A percentile compares a stretch with the other conserved stretches of the same genome.
Conservation (phyloP, 805 yeast genomes). For the Myxozyma kluyveri region DNA sequence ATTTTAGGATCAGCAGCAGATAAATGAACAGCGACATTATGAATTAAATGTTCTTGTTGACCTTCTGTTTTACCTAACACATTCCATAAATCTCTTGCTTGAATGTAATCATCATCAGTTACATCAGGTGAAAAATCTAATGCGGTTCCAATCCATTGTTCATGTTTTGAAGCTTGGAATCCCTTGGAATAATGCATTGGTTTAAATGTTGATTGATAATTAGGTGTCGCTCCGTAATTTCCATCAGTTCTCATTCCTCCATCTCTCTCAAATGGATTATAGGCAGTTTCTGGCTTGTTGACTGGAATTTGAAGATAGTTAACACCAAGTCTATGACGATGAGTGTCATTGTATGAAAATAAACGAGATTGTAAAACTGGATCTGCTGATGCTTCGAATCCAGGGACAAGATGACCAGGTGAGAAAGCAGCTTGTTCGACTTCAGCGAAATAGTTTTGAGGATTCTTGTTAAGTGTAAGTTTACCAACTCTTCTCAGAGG, state of each 20-base stretch:
- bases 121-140: conserved; percentile 56
- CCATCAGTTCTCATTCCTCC: conserved; percentile 53
- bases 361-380: conserved; percentile 75
- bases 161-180: conserved; percentile 53
- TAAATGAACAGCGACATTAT: conserved; percentile 76
- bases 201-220: conserved; percentile 38
- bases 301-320: conserved; percentile 68
- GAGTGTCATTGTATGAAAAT: conserved; percentile 74
- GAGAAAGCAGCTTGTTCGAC: conserved; percentile 64
- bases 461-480: conserved; percentile 54
- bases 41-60: conserved; percentile 80
- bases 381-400: conserved; percentile 72
- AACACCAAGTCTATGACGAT: conserved; percentile 70
- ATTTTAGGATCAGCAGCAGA: conserved; percentile 64
- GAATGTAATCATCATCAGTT: conserved; percentile 70
- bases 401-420: conserved; percentile 71
- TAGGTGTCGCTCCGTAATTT: conserved; percentile 51
- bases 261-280: conserved; percentile 54
- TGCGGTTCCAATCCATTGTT: conserved; percentile 79
- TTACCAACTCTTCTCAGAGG: conserved; percentile 57
- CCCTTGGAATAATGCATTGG: conserved; percentile 34
- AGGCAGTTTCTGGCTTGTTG: conserved; percentile 53
- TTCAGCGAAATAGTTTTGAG: conserved; percentile 52
- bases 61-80: conserved; percentile 74
- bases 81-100: conserved; percentile 74